A percentile compares a stretch with the other conserved stretches of the same genome.
phyloP scores from a whole-genome alignment of 23 red algal species.

The Porphyridium purpureum region DNA sequence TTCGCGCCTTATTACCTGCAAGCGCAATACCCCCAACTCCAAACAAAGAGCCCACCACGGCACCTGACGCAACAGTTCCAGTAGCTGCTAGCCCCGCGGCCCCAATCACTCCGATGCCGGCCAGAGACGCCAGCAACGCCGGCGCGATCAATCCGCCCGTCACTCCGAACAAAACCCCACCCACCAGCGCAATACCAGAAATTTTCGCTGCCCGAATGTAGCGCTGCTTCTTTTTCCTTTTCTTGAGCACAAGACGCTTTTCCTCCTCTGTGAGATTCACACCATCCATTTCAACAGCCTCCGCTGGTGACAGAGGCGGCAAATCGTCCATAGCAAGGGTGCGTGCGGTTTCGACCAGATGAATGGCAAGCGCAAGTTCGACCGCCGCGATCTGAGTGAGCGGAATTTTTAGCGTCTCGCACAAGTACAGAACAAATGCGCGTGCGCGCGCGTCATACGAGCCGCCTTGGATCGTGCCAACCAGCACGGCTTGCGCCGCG shows the following conservation, averaged over 20 bases:
- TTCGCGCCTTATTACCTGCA: slow-evolving; percentile 69
- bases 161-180: slow-evolving; percentile 83
- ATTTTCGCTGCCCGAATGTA: slow-evolving; percentile 20
- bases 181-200: slow-evolving; percentile 68
- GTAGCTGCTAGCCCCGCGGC: slow-evolving; percentile 64
- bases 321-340: too few relatives aligned
- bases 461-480: slow-evolving; percentile 30
- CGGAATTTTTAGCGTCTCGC: slow-evolving; percentile 18
- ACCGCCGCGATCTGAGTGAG: slow-evolving; percentile 40
- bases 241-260: not conserved
- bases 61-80: slow-evolving; percentile 61
- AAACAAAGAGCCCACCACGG: slow-evolving; percentile 84
- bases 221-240: slow-evolving; percentile 5
- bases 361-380: slow-evolving; percentile 62
- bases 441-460: slow-evolving; percentile 62
- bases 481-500: slow-evolving; percentile 58
- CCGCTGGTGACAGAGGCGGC: not conserved
- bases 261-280: slow-evolving; percentile 8
- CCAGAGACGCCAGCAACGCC: slow-evolving; percentile 54
- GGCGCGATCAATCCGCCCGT: slow-evolving; percentile 90
- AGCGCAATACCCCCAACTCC: slow-evolving; percentile 65
- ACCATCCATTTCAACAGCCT: not conserved
- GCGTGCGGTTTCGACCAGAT: slow-evolving; percentile 51
- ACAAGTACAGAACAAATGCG: slow-evolving; percentile 30
- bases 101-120: slow-evolving; percentile 57